Conservation (phyloP, 2,329 filamentous ascomycete genomes). For the Aspergillus sp. region DNA sequence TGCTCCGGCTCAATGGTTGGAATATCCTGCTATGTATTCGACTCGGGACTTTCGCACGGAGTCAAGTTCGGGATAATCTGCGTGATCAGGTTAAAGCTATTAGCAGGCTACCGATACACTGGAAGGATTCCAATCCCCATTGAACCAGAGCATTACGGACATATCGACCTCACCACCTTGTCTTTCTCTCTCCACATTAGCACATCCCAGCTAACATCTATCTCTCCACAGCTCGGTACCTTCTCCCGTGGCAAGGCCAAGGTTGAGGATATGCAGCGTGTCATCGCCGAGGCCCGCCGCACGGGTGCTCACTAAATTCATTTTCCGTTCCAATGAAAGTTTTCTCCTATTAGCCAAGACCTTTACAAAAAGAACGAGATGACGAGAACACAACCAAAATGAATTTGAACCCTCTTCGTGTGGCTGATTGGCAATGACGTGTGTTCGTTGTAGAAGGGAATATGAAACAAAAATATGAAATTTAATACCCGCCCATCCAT, state of each 20-base stretch:
- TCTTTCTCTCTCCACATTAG: neutral
- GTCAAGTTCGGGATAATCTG: neutral
- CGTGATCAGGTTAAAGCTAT: neutral
- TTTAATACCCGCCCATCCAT: neutral
- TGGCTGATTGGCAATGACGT: conserved; percentile 9
- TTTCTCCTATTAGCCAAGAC: conserved; percentile 20
- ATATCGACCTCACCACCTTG: neutral
- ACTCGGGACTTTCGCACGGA: neutral
- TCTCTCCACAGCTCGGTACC: conserved; percentile 74
- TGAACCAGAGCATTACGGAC: neutral
- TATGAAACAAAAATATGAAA: neutral
- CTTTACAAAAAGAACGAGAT: conserved; percentile 22
- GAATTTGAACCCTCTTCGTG: conserved; percentile 11
- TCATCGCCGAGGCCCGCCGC: conserved; percentile 94
- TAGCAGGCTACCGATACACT: neutral
- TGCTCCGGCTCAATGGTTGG: neutral
- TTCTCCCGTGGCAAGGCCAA: conserved; percentile 99
- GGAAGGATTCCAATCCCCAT: neutral
- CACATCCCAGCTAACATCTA: conserved; percentile 18
- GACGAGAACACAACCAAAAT: conserved; percentile 23
- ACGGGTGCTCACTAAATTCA: conserved; percentile 62
- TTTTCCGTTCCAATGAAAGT: conserved; percentile 14
- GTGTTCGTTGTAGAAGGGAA: conserved; percentile 1
- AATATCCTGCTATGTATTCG: neutral
- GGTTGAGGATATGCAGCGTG: conserved; percentile 97